These are phyloP conservation scores for Bryoglossum gracile DNA, from an alignment of 495 filamentous ascomycete species.

Conservation along the genomic window DNA sequence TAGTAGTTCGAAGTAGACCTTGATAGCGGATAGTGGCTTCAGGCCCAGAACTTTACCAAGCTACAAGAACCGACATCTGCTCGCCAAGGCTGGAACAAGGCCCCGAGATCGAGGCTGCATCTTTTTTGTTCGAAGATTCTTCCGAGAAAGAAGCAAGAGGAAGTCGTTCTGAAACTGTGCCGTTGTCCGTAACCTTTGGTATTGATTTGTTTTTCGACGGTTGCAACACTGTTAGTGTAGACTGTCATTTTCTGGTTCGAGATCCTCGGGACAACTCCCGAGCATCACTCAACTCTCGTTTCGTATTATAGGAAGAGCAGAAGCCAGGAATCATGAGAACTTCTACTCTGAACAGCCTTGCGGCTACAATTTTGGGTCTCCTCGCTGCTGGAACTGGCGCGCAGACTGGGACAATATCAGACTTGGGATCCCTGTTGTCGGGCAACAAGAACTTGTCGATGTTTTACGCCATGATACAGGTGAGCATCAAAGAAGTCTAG, in stretches of 20 bases:
- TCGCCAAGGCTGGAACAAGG: too few relatives aligned
- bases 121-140: background rate
- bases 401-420: constrained; percentile 15
- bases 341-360: constrained; percentile 8
- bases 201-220: background rate
- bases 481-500: too few relatives aligned
- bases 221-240: too few relatives aligned
- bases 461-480: constrained; percentile 30
- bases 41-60: too few relatives aligned
- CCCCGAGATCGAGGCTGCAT: too few relatives aligned
- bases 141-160: background rate
- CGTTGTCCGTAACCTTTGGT: background rate
- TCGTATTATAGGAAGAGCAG: background rate
- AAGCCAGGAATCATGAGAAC: constrained; percentile 10
- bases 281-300: background rate
- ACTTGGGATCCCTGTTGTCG: constrained; percentile 25
- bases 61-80: too few relatives aligned
- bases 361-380: constrained; percentile 7
- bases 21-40: too few relatives aligned
- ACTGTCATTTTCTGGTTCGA: background rate
- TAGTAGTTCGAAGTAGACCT: too few relatives aligned
- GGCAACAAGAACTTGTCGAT: constrained; percentile 27
- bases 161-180: background rate
- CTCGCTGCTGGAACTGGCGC: constrained; percentile 10
- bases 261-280: background rate